Conservation (phyloP, 1,284 basidiomycete species). For the Boletus sp. region DNA sequence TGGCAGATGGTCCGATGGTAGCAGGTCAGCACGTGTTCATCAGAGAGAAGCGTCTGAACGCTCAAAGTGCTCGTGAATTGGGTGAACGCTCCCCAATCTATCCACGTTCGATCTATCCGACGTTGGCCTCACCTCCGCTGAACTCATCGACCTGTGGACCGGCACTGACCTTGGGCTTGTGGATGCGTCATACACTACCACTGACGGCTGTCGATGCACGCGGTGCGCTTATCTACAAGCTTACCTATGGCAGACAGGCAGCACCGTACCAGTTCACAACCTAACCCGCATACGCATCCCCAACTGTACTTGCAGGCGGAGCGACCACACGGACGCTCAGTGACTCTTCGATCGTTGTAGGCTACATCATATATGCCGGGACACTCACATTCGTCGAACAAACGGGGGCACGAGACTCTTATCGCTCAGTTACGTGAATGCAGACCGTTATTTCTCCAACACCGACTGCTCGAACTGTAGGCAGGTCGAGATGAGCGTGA, state of each 20-base stretch:
- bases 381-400: slow-evolving; percentile 5
- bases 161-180: neutral
- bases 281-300: slow-evolving; percentile 5
- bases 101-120: slow-evolving; percentile 11
- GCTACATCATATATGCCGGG: slow-evolving; percentile 4
- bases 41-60: neutral
- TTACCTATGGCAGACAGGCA: neutral
- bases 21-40: slow-evolving; percentile 30
- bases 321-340: slow-evolving; percentile 1
- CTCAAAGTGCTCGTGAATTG: slow-evolving; percentile 12
- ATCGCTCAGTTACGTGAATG: slow-evolving; percentile 11
- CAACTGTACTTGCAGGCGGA: slow-evolving; percentile 6
- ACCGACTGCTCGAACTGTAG: slow-evolving; percentile 13
- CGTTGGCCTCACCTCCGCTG: slow-evolving; percentile 6
- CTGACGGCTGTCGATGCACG: slow-evolving; percentile 2
- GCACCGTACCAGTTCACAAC: neutral
- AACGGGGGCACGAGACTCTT: slow-evolving; percentile 8
- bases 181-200: neutral
- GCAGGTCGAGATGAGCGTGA: slow-evolving; percentile 7
- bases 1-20: slow-evolving; percentile 47
- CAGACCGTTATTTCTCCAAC: slow-evolving; percentile 11
- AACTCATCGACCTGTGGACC: slow-evolving; percentile 9
- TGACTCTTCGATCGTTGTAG: neutral
- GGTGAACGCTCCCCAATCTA: neutral
- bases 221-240: slow-evolving; percentile 9